A percentile compares a stretch with the other conserved stretches of the same genome.
These are phyloP conservation scores for Fusarium stilboides DNA, from an alignment of 2,329 filamentous ascomycete species.

Conservation along the genomic window DNA sequence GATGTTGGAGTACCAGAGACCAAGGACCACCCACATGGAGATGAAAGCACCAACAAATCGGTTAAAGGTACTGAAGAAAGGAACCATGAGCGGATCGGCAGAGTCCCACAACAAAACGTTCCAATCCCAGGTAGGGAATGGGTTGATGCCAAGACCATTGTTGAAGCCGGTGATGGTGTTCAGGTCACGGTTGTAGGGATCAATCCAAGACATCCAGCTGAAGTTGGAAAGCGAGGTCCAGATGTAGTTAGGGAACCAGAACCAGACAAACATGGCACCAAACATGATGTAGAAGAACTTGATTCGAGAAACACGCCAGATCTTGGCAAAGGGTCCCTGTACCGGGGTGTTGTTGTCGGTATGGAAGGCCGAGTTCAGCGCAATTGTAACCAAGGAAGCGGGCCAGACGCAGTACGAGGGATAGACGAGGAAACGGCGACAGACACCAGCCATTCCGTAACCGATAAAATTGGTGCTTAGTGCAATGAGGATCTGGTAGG, in stretches of 20 bases:
- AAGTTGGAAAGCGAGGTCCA: slow-evolving; percentile 68
- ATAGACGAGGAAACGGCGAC: slow-evolving; percentile 69
- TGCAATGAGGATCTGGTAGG: slow-evolving; percentile 70
- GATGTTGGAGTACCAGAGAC: slow-evolving; percentile 71
- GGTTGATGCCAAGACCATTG: slow-evolving; percentile 63
- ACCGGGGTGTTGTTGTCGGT: slow-evolving; percentile 59
- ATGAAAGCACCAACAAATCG: slow-evolving; percentile 71
- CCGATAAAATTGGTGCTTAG: slow-evolving; percentile 72
- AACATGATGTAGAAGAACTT: slow-evolving; percentile 68
- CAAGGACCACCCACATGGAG: slow-evolving; percentile 68
- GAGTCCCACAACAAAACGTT: slow-evolving; percentile 62
- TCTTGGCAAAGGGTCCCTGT: slow-evolving; percentile 60
- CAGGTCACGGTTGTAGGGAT: slow-evolving; percentile 61
- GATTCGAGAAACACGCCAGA: slow-evolving; percentile 65
- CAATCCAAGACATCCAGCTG: slow-evolving; percentile 72
- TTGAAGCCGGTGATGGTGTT: slow-evolving; percentile 61
- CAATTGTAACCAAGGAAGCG: slow-evolving; percentile 68
- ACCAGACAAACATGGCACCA: slow-evolving; percentile 69
- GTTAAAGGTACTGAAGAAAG: slow-evolving; percentile 74
- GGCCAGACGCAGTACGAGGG: slow-evolving; percentile 72
- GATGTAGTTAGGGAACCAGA: slow-evolving; percentile 71
- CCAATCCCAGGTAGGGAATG: slow-evolving; percentile 65
- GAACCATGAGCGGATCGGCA: slow-evolving; percentile 63
- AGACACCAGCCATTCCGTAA: slow-evolving; percentile 71
- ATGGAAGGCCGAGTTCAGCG: slow-evolving; percentile 69